Percentiles rank a stretch among this genome's conserved stretches.
Evolutionary conservation across 2,329 filamentous ascomycete species (phyloP).

Genomic region (Epichloe uncinata): DNA sequence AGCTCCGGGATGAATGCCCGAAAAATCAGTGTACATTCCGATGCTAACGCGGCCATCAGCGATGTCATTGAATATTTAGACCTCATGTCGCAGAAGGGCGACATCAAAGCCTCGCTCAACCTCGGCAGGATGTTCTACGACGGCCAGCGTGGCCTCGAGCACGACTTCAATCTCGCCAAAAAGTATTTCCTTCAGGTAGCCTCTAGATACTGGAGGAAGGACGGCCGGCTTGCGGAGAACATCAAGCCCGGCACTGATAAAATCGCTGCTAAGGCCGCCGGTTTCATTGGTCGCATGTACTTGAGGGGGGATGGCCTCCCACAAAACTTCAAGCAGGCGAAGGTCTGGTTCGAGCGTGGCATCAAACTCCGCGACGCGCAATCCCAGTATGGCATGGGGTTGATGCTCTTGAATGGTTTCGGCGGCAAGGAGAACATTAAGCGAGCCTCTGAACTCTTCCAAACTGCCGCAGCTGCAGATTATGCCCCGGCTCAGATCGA

Average conservation of each 20-base stretch:
- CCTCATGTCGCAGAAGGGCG: slow-evolving; percentile 78
- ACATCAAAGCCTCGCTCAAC: slow-evolving; percentile 76
- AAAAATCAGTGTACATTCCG: slow-evolving; percentile 58
- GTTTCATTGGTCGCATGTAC: slow-evolving; percentile 80
- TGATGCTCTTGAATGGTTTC: slow-evolving; percentile 72
- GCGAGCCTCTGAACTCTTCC: slow-evolving; percentile 64
- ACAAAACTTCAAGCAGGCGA: slow-evolving; percentile 64
- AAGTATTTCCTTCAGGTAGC: slow-evolving; percentile 72
- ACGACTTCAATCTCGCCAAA: slow-evolving; percentile 60
- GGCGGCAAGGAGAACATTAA: slow-evolving; percentile 56
- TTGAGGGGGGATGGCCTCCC: slow-evolving; percentile 73
- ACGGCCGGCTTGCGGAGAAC: slow-evolving; percentile 61
- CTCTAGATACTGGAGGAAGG: slow-evolving; percentile 66
- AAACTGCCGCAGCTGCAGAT: slow-evolving; percentile 68
- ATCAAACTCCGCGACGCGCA: slow-evolving; percentile 63
- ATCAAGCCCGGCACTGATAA: slow-evolving; percentile 61
- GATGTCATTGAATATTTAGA: slow-evolving; percentile 93
- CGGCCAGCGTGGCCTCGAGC: slow-evolving; percentile 60
- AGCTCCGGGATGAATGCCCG: slow-evolving; percentile 77
- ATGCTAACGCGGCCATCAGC: slow-evolving; percentile 74
- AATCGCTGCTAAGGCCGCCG: slow-evolving; percentile 69
- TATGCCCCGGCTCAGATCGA: slow-evolving; percentile 69
- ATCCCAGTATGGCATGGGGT: slow-evolving; percentile 70
- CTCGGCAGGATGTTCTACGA: slow-evolving; percentile 82
- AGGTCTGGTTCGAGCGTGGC: slow-evolving; percentile 73